Conservation (phyloP, 1,284 basidiomycete genomes). For the Rhizoctonia solani region DNA sequence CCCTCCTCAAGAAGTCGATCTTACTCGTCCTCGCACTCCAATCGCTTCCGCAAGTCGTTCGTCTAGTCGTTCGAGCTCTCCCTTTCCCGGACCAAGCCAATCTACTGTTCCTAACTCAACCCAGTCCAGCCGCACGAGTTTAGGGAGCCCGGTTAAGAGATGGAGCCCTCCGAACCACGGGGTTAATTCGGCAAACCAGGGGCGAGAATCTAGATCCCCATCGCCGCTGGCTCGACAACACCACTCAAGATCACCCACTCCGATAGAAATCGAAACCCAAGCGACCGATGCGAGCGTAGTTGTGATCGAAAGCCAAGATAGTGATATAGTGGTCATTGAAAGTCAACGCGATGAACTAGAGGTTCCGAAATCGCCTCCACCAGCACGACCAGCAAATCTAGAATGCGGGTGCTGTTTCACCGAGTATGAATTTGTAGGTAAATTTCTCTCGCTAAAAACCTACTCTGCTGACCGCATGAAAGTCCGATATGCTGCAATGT, state of each 20-base stretch:
- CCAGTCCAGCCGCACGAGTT: background rate
- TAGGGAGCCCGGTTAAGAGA: background rate
- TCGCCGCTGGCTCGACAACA: background rate
- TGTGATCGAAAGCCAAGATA: background rate
- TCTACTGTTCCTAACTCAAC: background rate
- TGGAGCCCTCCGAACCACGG: background rate
- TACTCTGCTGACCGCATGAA: background rate
- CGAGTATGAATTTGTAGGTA: constrained; percentile 21
- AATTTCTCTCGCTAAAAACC: background rate
- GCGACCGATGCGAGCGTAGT: background rate
- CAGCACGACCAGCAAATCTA: background rate
- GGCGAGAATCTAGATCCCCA: background rate
- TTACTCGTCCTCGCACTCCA: background rate
- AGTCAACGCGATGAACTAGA: background rate
- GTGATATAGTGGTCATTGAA: background rate
- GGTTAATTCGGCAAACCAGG: background rate
- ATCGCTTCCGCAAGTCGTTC: background rate
- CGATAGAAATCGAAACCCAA: background rate
- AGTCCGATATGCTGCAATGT: constrained; percentile 31
- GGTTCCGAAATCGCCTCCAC: background rate
- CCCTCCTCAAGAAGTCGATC: background rate
- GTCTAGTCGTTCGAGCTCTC: background rate
- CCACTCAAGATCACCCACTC: background rate
- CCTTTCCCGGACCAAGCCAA: constrained; percentile 18
- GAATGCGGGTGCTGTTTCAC: constrained; percentile 32